Evolutionary conservation across 805 yeast species (phyloP).

Genomic region (Sungouiozyma ichnusensis): DNA sequence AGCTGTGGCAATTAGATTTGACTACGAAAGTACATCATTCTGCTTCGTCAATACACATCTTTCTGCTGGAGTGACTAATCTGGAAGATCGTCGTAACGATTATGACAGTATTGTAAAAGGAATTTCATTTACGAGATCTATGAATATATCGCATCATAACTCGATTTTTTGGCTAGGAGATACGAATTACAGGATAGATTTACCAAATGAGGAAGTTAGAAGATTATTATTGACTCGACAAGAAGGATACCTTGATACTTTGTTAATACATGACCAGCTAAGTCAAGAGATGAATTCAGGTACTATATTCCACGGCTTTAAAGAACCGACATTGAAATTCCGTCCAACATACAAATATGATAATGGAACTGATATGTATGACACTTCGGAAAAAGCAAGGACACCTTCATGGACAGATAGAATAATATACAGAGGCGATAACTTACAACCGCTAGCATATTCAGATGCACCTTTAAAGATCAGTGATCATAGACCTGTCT

Average conservation of each 20-base stretch:
- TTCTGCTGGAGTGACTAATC: slow-evolving; percentile 82
- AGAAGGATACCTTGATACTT: slow-evolving; percentile 28
- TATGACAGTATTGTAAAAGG: slow-evolving; percentile 67
- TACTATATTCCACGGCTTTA: slow-evolving; percentile 62
- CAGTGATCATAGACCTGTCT: slow-evolving; percentile 93
- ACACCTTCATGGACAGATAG: slow-evolving; percentile 97
- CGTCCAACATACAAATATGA: slow-evolving; percentile 91
- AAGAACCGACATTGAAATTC: slow-evolving; percentile 68
- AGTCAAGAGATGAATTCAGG: slow-evolving; percentile 60
- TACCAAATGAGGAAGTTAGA: slow-evolving; percentile 68
- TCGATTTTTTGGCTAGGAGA: slow-evolving; percentile 92
- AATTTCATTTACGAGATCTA: slow-evolving; percentile 66
- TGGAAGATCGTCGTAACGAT: slow-evolving; percentile 79
- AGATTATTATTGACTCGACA: slow-evolving; percentile 37
- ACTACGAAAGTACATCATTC: slow-evolving; percentile 67
- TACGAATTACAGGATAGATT: slow-evolving; percentile 68
- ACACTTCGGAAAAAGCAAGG: slow-evolving; percentile 83
- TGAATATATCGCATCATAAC: slow-evolving; percentile 72
- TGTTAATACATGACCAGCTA: slow-evolving; percentile 71
- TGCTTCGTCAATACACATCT: slow-evolving; percentile 85
- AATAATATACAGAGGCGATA: slow-evolving; percentile 53
- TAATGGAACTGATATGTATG: slow-evolving; percentile 70
- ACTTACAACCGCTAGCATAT: slow-evolving; percentile 55
- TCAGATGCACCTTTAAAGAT: slow-evolving; percentile 50
- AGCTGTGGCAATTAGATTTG: slow-evolving; percentile 84